Percentiles rank a stretch among this genome's conserved stretches.
Conservation (phyloP, 331 rosid species). For the Rosa hybrid region DNA sequence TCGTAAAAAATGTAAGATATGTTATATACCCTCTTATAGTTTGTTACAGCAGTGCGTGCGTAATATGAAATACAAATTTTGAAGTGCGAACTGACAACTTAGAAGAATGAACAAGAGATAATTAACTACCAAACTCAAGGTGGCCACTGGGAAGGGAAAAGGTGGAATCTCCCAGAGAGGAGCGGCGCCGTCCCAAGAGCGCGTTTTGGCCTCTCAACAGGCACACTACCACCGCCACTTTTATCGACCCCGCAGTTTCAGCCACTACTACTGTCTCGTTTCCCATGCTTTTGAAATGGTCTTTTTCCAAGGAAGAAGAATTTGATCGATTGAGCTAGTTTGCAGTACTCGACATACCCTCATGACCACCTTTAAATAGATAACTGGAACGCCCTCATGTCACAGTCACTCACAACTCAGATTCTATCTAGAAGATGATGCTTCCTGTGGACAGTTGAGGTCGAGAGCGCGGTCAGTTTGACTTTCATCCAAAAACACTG, state of each 20-base stretch:
- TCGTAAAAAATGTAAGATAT: too few relatives aligned
- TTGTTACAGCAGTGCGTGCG: not conserved
- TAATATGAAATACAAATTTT: too few relatives aligned
- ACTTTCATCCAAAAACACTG: too few relatives aligned
- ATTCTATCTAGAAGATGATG: too few relatives aligned
- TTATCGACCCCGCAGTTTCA: not conserved
- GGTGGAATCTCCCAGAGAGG: conserved; percentile 30
- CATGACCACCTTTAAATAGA: not conserved
- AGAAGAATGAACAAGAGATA: not conserved
- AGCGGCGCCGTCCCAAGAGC: conserved; percentile 26
- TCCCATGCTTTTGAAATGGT: not conserved
- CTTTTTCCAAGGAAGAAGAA: not conserved
- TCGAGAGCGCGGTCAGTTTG: too few relatives aligned
- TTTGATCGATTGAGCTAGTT: not conserved
- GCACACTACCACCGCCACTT: conserved; percentile 32
- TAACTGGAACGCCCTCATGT: not conserved
- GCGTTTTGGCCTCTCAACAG: conserved; percentile 13
- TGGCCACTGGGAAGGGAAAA: conserved; percentile 39
- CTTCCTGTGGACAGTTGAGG: too few relatives aligned
- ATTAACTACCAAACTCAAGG: conserved; percentile 30
- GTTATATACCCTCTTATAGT: not conserved
- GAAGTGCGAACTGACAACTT: not conserved
- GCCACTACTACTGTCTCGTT: conserved; percentile 2
- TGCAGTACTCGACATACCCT: not conserved
- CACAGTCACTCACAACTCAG: not conserved